phyloP scores from a whole-genome alignment of 306 rosid genomes.

The Quercus suber region DNA sequence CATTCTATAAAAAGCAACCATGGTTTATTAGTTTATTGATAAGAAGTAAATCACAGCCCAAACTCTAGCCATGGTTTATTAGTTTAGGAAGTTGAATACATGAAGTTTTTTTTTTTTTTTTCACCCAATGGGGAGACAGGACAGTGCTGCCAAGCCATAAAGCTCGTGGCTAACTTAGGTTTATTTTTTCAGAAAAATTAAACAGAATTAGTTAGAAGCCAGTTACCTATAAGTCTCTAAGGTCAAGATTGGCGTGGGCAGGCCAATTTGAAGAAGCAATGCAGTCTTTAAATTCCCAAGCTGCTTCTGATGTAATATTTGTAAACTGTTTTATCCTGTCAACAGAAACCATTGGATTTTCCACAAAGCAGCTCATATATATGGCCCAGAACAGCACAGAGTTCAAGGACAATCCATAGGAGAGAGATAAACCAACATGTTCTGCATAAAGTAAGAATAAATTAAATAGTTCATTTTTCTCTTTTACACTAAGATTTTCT shows the following conservation, averaged over 20 bases:
- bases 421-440: slow-evolving; percentile 81
- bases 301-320: slow-evolving; percentile 66
- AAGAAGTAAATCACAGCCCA: too few species aligned
- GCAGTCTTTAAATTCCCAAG: slow-evolving; percentile 59
- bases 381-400: slow-evolving; percentile 66
- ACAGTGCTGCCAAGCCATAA: too few species aligned
- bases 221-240: slow-evolving; percentile 69
- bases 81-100: too few species aligned
- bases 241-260: slow-evolving; percentile 63
- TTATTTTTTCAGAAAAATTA: neutral
- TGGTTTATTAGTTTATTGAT: too few species aligned
- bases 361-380: slow-evolving; percentile 43
- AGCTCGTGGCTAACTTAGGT: neutral
- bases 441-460: slow-evolving; percentile 40
- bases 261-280: slow-evolving; percentile 83
- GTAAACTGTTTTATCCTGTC: neutral
- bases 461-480: neutral
- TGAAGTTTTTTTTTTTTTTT: too few species aligned
- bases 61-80: too few species aligned
- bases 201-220: neutral
- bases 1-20: too few species aligned
- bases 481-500: too few species aligned
- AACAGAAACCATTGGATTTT: too few species aligned
- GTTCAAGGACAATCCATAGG: slow-evolving; percentile 79
- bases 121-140: neutral